These are phyloP conservation scores for Mediolabrus comicus DNA, from an alignment of 108 stramenopile genomes.

Conservation along the genomic window DNA sequence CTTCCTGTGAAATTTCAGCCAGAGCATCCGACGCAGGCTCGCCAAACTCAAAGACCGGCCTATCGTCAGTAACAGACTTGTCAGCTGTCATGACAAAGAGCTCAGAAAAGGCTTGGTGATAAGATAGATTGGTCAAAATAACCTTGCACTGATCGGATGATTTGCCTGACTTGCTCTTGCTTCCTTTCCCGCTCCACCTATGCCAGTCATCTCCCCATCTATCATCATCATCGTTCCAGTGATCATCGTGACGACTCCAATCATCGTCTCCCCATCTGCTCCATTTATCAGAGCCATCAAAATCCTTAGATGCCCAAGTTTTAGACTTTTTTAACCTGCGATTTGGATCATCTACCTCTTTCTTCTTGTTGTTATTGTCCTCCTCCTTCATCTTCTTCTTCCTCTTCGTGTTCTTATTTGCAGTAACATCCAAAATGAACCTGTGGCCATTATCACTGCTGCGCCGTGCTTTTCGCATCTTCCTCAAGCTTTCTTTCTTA, in stretches of 20 bases:
- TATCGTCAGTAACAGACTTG: slow-evolving; percentile 11
- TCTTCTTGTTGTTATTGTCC: too few species aligned
- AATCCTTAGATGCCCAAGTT: too few species aligned
- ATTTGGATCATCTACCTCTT: too few species aligned
- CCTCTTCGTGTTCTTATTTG: too few species aligned
- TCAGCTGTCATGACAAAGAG: slow-evolving; percentile 30
- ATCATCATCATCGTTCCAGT: background rate
- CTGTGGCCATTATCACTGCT: too few species aligned
- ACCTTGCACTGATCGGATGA: slow-evolving; percentile 11
- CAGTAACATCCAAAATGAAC: too few species aligned
- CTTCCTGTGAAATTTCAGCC: slow-evolving; percentile 16
- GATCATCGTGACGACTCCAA: background rate
- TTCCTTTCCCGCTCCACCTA: slow-evolving; percentile 1
- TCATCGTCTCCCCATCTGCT: background rate
- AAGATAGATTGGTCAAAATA: slow-evolving; percentile 27
- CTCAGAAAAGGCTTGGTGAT: slow-evolving; percentile 25
- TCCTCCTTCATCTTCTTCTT: too few species aligned
- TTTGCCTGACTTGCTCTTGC: background rate
- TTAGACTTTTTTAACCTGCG: too few species aligned
- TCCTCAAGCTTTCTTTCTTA: too few species aligned
- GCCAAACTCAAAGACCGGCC: slow-evolving; percentile 25
- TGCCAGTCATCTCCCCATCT: background rate
- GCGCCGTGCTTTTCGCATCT: too few species aligned
- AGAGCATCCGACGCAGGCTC: slow-evolving; percentile 3
- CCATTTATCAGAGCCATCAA: too few species aligned